Base-by-base conservation (phyloP, 352 stramenopile species). In the Pythium volutum region DNA sequence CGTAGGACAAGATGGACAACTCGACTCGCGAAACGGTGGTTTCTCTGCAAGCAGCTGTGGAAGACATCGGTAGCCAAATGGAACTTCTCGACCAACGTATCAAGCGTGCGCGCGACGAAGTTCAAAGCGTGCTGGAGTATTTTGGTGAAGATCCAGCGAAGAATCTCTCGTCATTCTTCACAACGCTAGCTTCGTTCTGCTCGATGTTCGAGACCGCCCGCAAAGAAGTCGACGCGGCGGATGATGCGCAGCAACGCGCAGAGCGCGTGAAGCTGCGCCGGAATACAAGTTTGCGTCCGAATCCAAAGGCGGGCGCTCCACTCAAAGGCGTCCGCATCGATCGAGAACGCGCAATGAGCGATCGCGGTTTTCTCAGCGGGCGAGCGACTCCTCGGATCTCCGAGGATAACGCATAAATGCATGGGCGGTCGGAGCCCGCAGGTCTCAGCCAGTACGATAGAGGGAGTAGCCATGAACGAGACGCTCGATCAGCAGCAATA, bases 141-240 rank as follows among this genome's bases (percentile, higher is more conserved):
- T 95, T 95, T 65, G 86, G 86, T 20, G 84, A 95, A 68, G 84
- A 95, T 55, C 82, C 83, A 14, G 73, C 80, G 34, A 82, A 80
- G 55, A 91, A 82, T 39, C 66, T 79, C 8, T 86, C 73, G 7
- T 75, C 87, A 16, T 92, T 95, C 55, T 95, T 95, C 55, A 76
- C 82, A 3, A 93, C 84, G 9, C 75, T 95, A n/a, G 64, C 83
- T 9, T 93, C 82, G 2, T 95, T 95, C 67, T 95, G 82, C 60
- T 62, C 64, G 62, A 75, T 87, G 60, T 95, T 95, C 49, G 74
- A 90, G 51, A 66, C 59, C 16, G 81, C 86, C 4, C 70, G 77
- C 7, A 81, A 81, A 53, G 80, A 92, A 64, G 86, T 95, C 4
- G 80, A 93, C 34, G 56, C 70, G 38, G 74, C 67, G 2, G 86